Base-by-base conservation (phyloP, 768 basidiomycete genomes). In the Russula foetens region DNA sequence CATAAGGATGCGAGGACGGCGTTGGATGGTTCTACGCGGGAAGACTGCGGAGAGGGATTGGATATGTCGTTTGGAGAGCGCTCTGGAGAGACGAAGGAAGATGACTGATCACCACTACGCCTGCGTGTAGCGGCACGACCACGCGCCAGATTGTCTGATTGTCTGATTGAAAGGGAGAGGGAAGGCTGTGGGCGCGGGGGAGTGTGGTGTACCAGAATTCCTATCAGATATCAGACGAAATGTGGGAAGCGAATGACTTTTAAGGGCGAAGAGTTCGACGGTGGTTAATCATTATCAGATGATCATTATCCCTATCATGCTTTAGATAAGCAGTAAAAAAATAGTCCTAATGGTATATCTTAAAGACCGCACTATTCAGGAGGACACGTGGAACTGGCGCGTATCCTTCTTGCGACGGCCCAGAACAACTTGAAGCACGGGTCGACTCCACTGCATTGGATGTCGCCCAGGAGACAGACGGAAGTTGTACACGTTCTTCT, bases 1-100 rank as follows among this genome's bases (percentile, higher is more conserved):
- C 80, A 78, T 77, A 82, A 76, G 64, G 74, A 71, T 57, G 71
- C 47, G 35, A 58, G 43, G 46, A 59, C 44, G 15, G 59, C 59
- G 41, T 53, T 56, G 24, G 65, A 52, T 29, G 58, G 48, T 33
- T 65, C 63, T 8, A 51, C 28, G 43, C 62, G 55, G 29, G 63
- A 49, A 24, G 64, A 29, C 23, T 57, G 63, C n/a, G 63, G 63
- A 17, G 56, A 53, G 33, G 29, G 51, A 15, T 49, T 55, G 9
- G 53, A n/a, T 28, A 60, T 59, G 29, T 35, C 63, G 44, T 26
- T 53, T 31, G 59, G 35, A 28, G 53, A 51, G 47, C 65, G 63
- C 53, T 64, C 65, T 43, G 63, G 54, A 38, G 62, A 60, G 6
- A 63, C 58, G 51, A 63, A 66, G 39, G 64, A 60, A 41, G 63